Evolutionary conservation across 1,284 basidiomycete genomes (phyloP).

Genomic region (Dichomitus squalens): DNA sequence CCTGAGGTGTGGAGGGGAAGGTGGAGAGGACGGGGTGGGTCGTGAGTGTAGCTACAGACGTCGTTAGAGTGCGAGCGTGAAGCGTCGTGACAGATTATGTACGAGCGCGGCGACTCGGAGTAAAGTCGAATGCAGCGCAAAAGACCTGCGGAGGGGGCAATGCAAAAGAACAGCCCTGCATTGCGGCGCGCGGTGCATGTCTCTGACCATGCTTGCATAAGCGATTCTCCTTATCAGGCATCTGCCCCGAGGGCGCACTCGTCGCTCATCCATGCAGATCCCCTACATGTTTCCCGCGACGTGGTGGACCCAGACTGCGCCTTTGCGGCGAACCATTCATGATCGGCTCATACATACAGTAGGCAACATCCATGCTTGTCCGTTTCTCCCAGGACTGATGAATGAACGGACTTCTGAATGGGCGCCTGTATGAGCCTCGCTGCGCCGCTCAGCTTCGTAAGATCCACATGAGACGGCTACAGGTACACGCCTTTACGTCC

Average conservation of each 20-base stretch:
- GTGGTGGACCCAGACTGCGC: too few relatives aligned
- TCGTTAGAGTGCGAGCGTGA: constrained; percentile 2
- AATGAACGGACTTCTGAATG: background rate
- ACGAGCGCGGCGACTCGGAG: background rate
- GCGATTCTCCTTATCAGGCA: constrained; percentile 7
- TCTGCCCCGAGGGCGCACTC: background rate
- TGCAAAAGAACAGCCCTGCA: constrained; percentile 22
- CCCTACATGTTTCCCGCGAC: too few relatives aligned
- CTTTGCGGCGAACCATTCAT: too few relatives aligned
- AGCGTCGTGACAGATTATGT: constrained; percentile 7
- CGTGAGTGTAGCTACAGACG: constrained; percentile 7
- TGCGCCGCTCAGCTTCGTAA: background rate
- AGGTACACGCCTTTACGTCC: background rate
- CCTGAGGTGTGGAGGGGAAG: background rate
- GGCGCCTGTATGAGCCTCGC: background rate
- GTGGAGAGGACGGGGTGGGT: constrained; percentile 1
- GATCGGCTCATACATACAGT: too few relatives aligned
- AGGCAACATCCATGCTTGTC: too few relatives aligned
- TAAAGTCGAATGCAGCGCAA: background rate
- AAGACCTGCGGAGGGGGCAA: constrained; percentile 18
- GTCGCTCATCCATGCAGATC: background rate
- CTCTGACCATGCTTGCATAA: constrained; percentile 16
- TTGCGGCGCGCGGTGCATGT: constrained; percentile 3
- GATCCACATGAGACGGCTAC: background rate
- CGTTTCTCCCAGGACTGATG: too few relatives aligned